These are phyloP conservation scores for Penicillium manginii DNA, from an alignment of 495 filamentous ascomycete genomes.

Conservation along the genomic window DNA sequence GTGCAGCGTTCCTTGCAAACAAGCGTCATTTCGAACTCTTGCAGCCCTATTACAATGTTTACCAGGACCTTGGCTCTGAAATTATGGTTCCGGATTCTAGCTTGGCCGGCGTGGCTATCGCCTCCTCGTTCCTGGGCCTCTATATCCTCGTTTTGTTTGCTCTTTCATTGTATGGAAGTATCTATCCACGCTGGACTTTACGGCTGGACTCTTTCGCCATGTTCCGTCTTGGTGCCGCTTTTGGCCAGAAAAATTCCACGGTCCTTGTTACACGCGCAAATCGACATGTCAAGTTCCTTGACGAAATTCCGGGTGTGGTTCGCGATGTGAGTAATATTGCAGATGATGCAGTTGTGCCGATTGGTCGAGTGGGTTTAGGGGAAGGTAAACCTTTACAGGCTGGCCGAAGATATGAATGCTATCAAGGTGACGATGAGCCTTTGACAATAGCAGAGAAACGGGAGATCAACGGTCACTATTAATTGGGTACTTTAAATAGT, in stretches of 20 bases:
- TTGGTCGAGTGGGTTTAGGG: constrained; percentile 10
- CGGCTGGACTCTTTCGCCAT: constrained; percentile 35
- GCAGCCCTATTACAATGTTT: not conserved
- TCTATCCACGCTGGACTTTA: constrained; percentile 25
- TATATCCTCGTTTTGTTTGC: constrained; percentile 16
- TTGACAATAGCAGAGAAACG: not conserved
- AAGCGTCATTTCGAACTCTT: not conserved
- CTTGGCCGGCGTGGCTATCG: constrained; percentile 4
- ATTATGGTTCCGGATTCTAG: constrained; percentile 2
- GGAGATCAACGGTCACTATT: too few species aligned
- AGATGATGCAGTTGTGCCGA: not conserved
- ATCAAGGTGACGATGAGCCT: constrained; percentile 12
- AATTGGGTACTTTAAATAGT: too few species aligned
- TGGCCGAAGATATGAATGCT: constrained; percentile 8
- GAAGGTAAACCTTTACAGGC: constrained; percentile 9
- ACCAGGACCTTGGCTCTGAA: constrained; percentile 12
- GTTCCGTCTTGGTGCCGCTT: constrained; percentile 30
- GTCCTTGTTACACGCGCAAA: constrained; percentile 15
- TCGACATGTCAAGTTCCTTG: constrained; percentile 16
- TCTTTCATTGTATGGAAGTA: constrained; percentile 26
- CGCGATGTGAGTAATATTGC: constrained; percentile 12
- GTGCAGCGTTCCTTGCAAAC: not conserved
- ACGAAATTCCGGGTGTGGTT: constrained; percentile 23
- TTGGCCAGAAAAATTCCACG: constrained; percentile 21
- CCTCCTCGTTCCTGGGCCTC: constrained; percentile 4